Base-by-base conservation (phyloP, 1,284 basidiomycete species). In the Irpex sp. region DNA sequence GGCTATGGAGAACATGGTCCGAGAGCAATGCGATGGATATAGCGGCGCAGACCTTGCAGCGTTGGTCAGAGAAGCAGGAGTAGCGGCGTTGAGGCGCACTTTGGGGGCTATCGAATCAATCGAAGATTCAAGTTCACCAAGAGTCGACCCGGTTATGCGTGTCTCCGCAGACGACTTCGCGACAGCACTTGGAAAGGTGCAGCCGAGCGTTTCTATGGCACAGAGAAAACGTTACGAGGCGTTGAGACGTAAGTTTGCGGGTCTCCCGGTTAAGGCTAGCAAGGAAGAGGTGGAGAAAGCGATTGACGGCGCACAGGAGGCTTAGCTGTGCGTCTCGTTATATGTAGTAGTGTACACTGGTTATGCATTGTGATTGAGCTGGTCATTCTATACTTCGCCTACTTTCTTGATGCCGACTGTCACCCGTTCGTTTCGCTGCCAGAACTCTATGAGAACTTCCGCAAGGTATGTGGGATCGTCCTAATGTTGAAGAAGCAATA, bases 31-130 rank as follows among this genome's bases (percentile, higher is more conserved):
- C 66, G 91, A 93, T 57, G 93, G 93, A 16, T 95, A 93, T 72
- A 93, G 88, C 66, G 95, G 94, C 4, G 95, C 94, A 0, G 94
- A 97, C 74, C 77, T 97, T 4, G 91, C 92, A 1, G 86, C 93
- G 1, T 75, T 96, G 37, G 91, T 96, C 3, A 78, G 94, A 48
- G 95, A 99, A 73, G 94, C 96, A 1, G 94, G 93, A 0, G 93
- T 96, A 1, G 77, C 83, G 16, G 94, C 96, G 0, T 76, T 99
- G 37, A 81, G 86, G 56, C 81, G 89, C 1, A 84, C 87, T 3
- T 74, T 95, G 39, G 88, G 90, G 19, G 75, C 79, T 23, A 75
- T 93, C 45, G 79, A 89, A 58, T 79, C 83, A 63, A 79, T 86
- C 69, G 83, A 82, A 9, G 23, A 28, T n/a, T 28, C 52, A 12